Conservation (phyloP, 2,329 filamentous ascomycete species). For the Mycocentrospora acerina region DNA sequence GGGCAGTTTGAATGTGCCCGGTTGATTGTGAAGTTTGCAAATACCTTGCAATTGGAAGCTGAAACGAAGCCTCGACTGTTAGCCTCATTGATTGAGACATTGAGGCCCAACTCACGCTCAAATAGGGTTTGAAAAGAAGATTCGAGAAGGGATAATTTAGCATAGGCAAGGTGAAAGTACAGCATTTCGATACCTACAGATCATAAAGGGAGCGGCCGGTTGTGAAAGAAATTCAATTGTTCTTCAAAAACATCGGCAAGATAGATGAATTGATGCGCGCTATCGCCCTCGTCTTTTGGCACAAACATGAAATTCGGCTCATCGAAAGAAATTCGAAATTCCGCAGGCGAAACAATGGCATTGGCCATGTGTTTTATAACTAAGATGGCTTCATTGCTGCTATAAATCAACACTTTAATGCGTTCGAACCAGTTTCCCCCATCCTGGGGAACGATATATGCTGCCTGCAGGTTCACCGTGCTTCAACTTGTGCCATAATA, state of each 20-base stretch:
- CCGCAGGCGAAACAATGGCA: slow-evolving; percentile 11
- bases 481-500: slow-evolving; percentile 6
- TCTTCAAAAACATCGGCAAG: slow-evolving; percentile 2
- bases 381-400: neutral
- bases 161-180: slow-evolving; percentile 9
- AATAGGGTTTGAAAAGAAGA: slow-evolving; percentile 4
- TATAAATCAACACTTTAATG: slow-evolving; percentile 7
- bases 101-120: slow-evolving; percentile 3
- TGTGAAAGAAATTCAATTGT: slow-evolving; percentile 10
- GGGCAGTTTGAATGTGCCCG: slow-evolving; percentile 4
- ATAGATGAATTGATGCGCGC: slow-evolving; percentile 4
- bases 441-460: slow-evolving; percentile 7
- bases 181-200: slow-evolving; percentile 7
- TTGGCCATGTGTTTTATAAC: slow-evolving; percentile 4
- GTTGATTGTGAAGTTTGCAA: neutral
- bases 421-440: slow-evolving; percentile 7
- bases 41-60: slow-evolving; percentile 6
- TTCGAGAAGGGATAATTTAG: slow-evolving; percentile 7
- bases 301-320: slow-evolving; percentile 12
- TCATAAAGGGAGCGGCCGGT: slow-evolving; percentile 5
- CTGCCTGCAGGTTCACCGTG: too few relatives aligned
- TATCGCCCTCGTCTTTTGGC: slow-evolving; percentile 10
- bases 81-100: neutral
- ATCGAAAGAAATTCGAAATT: slow-evolving; percentile 19
- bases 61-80: slow-evolving; percentile 5